These are phyloP conservation scores for Leishmania martiniquensis DNA, from an alignment of 208 protist genomes.

Conservation along the genomic window DNA sequence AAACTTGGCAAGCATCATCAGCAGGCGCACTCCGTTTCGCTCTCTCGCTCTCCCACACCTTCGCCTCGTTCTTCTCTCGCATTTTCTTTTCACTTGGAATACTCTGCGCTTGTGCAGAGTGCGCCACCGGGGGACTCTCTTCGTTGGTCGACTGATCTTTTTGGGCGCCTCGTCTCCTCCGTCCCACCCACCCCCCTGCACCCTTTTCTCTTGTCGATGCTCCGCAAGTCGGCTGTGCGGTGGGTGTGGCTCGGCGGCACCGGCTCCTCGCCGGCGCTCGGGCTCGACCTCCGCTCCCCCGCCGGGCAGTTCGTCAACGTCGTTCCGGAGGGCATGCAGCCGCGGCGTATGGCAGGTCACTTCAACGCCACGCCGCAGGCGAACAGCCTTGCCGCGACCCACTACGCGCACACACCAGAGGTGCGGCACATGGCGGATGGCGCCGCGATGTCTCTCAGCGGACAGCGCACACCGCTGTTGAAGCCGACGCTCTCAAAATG, in stretches of 20 bases:
- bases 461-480: constrained; percentile 29
- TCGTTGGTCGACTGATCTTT: not conserved
- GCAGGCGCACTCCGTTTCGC: no score
- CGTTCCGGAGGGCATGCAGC: constrained; percentile 51
- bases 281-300: constrained; percentile 56
- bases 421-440: constrained; percentile 31
- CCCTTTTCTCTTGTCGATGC: constrained; percentile 31
- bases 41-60: not conserved
- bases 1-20: no score
- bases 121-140: no score
- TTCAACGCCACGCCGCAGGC: constrained; percentile 43
- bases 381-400: constrained; percentile 29
- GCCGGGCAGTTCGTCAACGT: constrained; percentile 81
- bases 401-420: constrained; percentile 29
- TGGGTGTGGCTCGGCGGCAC: constrained; percentile 75
- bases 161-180: not conserved
- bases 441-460: constrained; percentile 16
- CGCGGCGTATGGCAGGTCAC: constrained; percentile 31
- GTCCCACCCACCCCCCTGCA: not conserved
- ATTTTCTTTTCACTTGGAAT: not conserved
- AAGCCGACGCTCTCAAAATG: constrained; percentile 48
- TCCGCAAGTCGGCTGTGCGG: constrained; percentile 27
- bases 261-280: constrained; percentile 50
- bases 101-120: not conserved
- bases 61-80: not conserved